Evolutionary conservation across 2,329 filamentous ascomycete species (phyloP).

Genomic region (Fusarium graminum): DNA sequence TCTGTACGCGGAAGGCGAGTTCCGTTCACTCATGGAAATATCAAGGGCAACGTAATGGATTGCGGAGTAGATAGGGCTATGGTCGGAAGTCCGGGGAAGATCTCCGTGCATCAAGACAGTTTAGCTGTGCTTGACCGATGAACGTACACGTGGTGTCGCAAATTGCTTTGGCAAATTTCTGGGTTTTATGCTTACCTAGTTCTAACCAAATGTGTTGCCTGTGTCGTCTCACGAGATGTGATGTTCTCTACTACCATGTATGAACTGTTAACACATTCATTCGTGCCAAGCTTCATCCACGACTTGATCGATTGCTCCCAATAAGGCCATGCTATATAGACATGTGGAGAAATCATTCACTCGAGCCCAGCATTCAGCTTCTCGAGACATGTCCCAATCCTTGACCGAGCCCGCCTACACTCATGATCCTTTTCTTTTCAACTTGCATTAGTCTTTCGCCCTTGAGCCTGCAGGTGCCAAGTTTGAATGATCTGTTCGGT

Average conservation of each 20-base stretch:
- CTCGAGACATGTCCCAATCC: conserved; percentile 9
- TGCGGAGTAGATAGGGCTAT: conserved; percentile 21
- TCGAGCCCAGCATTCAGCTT: background rate
- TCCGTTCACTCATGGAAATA: conserved; percentile 38
- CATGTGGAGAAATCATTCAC: conserved; percentile 1
- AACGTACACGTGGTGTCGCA: conserved; percentile 18
- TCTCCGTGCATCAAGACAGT: conserved; percentile 1
- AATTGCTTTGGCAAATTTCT: conserved; percentile 10
- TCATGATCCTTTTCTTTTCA: conserved; percentile 25
- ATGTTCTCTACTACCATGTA: conserved; percentile 28
- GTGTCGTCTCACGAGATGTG: conserved; percentile 17
- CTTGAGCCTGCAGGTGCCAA: conserved; percentile 15
- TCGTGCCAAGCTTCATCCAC: conserved; percentile 5
- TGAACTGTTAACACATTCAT: conserved; percentile 27
- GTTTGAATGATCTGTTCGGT: conserved; percentile 17
- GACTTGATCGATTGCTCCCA: conserved; percentile 8
- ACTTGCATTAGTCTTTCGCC: conserved; percentile 30
- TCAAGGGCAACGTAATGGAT: conserved; percentile 40
- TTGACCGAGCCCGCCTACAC: conserved; percentile 23
- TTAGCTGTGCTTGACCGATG: background rate
- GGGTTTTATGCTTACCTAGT: background rate
- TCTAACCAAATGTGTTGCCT: conserved; percentile 11
- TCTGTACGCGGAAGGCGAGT: conserved; percentile 16
- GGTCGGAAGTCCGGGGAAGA: conserved; percentile 22
- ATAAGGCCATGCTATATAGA: conserved; percentile 14